Conservation (phyloP, 257 asterid species). For the Fraxinus excelsior region DNA sequence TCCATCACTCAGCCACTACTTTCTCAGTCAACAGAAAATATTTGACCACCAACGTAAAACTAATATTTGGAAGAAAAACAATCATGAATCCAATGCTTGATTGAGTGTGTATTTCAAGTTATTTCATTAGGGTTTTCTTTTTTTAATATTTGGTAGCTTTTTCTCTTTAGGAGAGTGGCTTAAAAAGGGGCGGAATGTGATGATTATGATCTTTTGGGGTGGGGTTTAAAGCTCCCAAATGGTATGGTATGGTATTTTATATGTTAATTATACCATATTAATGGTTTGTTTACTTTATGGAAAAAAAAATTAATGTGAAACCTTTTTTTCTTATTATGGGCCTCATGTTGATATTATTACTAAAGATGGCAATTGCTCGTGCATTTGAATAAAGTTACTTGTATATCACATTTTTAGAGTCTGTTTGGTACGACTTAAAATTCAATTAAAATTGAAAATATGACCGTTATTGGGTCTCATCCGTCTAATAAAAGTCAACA, state of each 20-base stretch:
- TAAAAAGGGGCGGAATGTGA: constrained; percentile 39
- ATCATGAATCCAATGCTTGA: constrained; percentile 34
- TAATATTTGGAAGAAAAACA: constrained; percentile 30
- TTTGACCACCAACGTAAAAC: constrained; percentile 44
- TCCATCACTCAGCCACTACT: constrained; percentile 90
- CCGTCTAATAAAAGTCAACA: too few species aligned
- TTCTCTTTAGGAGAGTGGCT: constrained; percentile 45
- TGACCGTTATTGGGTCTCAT: too few species aligned
- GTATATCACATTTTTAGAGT: too few species aligned
- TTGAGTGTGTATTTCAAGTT: constrained; percentile 51
- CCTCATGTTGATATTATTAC: constrained; percentile 30
- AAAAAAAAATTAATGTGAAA: constrained; percentile 2
- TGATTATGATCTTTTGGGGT: constrained; percentile 49
- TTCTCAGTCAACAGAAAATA: constrained; percentile 55
- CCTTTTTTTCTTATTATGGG: constrained; percentile 15
- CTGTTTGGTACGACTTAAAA: too few species aligned
- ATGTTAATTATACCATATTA: constrained; percentile 33
- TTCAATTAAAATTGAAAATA: too few species aligned
- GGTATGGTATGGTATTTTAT: constrained; percentile 25
- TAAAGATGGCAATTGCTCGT: constrained; percentile 29
- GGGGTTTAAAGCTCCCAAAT: constrained; percentile 42
- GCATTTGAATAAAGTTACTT: constrained; percentile 4
- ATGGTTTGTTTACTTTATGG: constrained; percentile 35
- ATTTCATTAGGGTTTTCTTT: constrained; percentile 26
- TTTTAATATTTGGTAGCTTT: constrained; percentile 25